These are phyloP conservation scores for Vitis labrusca DNA, from an alignment of 164 flowering plant genomes.

Conservation along the genomic window DNA sequence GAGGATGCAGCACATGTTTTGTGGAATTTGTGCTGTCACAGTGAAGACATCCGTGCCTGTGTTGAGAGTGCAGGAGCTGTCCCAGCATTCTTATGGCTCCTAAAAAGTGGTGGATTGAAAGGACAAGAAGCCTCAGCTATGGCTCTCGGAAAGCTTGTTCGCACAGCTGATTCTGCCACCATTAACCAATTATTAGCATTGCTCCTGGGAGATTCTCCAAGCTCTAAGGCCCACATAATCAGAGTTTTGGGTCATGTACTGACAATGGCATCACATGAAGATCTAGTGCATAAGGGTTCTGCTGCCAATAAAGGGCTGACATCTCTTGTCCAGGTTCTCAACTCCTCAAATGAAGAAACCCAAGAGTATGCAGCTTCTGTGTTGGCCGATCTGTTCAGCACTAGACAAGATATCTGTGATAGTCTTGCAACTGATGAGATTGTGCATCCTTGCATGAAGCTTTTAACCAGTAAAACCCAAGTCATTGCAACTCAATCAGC, in stretches of 20 bases:
- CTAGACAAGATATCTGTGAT: conserved; percentile 78
- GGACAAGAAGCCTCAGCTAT: conserved; percentile 77
- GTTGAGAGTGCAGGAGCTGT: conserved; percentile 91
- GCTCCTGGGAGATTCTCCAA: conserved; percentile 74
- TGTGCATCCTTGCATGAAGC: conserved; percentile 80
- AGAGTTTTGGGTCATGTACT: conserved; percentile 86
- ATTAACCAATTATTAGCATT: conserved; percentile 77
- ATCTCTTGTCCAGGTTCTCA: conserved; percentile 79
- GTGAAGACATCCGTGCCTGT: conserved; percentile 92
- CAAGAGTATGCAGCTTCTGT: conserved; percentile 88
- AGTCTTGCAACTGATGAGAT: conserved; percentile 89
- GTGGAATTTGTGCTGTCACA: conserved; percentile 77
- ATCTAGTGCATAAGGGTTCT: conserved; percentile 69
- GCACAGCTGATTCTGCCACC: conserved; percentile 74
- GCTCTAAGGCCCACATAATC: conserved; percentile 61
- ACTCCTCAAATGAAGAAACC: conserved; percentile 76
- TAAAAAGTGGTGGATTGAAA: conserved; percentile 71
- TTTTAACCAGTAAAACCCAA: conserved; percentile 80
- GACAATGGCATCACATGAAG: conserved; percentile 57
- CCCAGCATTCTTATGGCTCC: conserved; percentile 76
- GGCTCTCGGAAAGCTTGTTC: conserved; percentile 74
- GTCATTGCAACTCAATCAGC: conserved; percentile 78
- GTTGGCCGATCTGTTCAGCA: conserved; percentile 74
- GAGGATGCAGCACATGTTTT: conserved; percentile 77
- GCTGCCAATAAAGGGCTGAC: conserved; percentile 72